Evolutionary conservation across 495 filamentous ascomycete genomes (phyloP).

Genomic region (Aspergillus affinis): DNA sequence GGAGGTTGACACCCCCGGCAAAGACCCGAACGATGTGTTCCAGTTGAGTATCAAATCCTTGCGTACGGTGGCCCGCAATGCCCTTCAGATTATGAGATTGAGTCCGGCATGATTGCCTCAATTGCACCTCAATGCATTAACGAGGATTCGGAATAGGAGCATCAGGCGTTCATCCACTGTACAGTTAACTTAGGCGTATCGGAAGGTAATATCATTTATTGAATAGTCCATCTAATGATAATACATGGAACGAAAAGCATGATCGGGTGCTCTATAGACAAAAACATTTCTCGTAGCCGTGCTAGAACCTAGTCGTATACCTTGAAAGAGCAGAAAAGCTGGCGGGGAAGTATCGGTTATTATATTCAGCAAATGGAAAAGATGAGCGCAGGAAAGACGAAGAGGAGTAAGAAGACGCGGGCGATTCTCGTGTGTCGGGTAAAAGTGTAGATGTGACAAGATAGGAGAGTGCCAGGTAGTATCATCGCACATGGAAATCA

Average conservation of each 20-base stretch:
- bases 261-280: slow-evolving; percentile 1
- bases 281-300: background rate
- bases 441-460: background rate
- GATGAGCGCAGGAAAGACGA: background rate
- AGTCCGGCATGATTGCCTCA: background rate
- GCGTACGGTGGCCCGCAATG: background rate
- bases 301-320: background rate
- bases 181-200: background rate
- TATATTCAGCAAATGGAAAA: slow-evolving; percentile 18
- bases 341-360: background rate
- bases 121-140: background rate
- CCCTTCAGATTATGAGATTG: background rate
- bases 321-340: background rate
- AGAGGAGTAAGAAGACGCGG: background rate
- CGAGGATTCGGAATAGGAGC: background rate
- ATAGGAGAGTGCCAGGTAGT: background rate
- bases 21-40: background rate
- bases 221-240: slow-evolving; percentile 5
- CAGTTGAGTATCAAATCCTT: background rate
- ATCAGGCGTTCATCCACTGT: background rate
- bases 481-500: background rate
- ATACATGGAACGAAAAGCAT: slow-evolving; percentile 3
- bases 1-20: background rate
- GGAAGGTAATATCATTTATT: background rate
- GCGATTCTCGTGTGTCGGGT: too few species aligned